Base-by-base conservation (phyloP, 148 eudicot genomes). In the Dianthus caryophyllus region DNA sequence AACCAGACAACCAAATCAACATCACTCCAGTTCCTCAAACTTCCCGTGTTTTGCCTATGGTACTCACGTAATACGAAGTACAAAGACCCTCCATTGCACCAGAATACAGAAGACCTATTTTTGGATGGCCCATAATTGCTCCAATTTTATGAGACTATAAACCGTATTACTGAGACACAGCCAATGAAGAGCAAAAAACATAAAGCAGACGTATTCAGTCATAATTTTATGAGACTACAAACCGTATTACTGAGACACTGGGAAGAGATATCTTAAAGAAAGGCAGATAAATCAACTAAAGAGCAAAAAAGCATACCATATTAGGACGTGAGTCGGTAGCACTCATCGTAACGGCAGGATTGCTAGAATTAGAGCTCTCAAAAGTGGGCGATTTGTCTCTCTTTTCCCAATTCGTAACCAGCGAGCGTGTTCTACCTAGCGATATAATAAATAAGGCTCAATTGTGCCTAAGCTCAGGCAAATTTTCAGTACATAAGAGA, bases 371-470 rank as follows among this genome's bases (percentile, higher is more conserved):
- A 68, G 80, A 73, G 67, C 71, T 88, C 61, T 85, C 86, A 29
- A 67, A 70, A 62, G 66, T 49, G 24, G 84, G 77, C 50, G 78
- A 75, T 77, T 74, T 82, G 46, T 85, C 99, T 66, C 77, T 86
- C 79, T 77, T 86, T 75, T 94, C 95, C 92, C 87, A 88, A 70
- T 65, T 83, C 15, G 90, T 69, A 76, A 82, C 90, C 76, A 86
- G 71, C 18, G 87, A 77, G 66, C 83, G 82, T 52, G 88, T 79
- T 78, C 89, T 83, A 64, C 91, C 98, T 93, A 73, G 46, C 58
- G 53, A 59, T 22, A 53, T n/a, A 48, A 65, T 26, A 50, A 29
- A 41, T 44, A 46, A 67, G 65, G 44, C 52, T 62, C 26, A 50
- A 51, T 47, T 43, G 33, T 25, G 7, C 63, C 21, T 43, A 38